These are phyloP conservation scores for Penicillium sp. DNA, from an alignment of 2,329 filamentous ascomycete genomes.

Conservation along the genomic window DNA sequence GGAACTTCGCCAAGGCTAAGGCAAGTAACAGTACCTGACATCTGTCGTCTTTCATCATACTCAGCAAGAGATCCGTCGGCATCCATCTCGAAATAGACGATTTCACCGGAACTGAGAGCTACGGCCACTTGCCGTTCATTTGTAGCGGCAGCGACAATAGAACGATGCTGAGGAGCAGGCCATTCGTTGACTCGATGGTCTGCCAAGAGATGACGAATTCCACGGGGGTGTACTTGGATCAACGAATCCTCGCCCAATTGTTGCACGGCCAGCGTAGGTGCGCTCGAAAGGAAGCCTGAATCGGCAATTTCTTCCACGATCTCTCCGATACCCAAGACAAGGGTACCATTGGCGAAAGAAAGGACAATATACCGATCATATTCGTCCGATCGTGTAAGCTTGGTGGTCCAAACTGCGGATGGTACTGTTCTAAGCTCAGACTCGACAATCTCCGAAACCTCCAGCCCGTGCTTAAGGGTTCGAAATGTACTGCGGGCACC, in stretches of 20 bases:
- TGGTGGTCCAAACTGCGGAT: slow-evolving; percentile 92
- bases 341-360: slow-evolving; percentile 82
- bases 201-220: slow-evolving; percentile 83
- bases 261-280: slow-evolving; percentile 87
- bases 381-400: slow-evolving; percentile 73
- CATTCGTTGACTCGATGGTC: slow-evolving; percentile 82
- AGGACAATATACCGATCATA: slow-evolving; percentile 96
- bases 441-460: slow-evolving; percentile 93
- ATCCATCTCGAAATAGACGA: slow-evolving; percentile 98
- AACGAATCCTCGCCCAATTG: slow-evolving; percentile 90
- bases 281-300: slow-evolving; percentile 84
- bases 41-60: slow-evolving; percentile 90
- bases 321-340: slow-evolving; percentile 92
- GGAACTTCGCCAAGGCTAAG: slow-evolving; percentile 92
- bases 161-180: slow-evolving; percentile 87
- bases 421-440: slow-evolving; percentile 87
- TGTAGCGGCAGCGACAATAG: slow-evolving; percentile 89
- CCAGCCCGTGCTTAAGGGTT: slow-evolving; percentile 85
- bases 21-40: slow-evolving; percentile 92
- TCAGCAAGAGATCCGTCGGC: slow-evolving; percentile 84
- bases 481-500: slow-evolving; percentile 87
- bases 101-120: slow-evolving; percentile 90
- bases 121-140: slow-evolving; percentile 92
- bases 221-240: slow-evolving; percentile 93
- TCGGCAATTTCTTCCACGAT: slow-evolving; percentile 95